Conservation (phyloP, 140 eudicot genomes). For the Flaveria floridana region DNA sequence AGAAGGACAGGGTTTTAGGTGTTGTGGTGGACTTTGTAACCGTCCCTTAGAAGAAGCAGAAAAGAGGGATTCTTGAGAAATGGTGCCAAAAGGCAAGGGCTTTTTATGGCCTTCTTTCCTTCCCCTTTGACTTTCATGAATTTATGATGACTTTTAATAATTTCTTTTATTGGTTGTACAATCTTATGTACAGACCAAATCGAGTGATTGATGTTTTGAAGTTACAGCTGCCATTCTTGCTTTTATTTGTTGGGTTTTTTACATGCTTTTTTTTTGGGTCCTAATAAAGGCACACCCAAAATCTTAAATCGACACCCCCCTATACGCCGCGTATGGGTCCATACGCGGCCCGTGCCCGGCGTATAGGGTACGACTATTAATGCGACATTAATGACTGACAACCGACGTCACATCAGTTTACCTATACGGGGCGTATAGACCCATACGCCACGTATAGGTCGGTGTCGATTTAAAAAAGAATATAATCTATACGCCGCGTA, state of each 20-base stretch:
- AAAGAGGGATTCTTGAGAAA: slow-evolving; percentile 24
- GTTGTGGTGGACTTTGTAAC: slow-evolving; percentile 36
- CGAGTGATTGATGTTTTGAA: slow-evolving; percentile 24
- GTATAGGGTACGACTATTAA: too few species aligned
- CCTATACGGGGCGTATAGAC: too few species aligned
- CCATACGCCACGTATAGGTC: too few species aligned
- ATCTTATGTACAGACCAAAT: slow-evolving; percentile 33
- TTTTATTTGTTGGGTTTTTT: not conserved
- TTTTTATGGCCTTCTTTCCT: slow-evolving; percentile 26
- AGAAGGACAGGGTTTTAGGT: slow-evolving; percentile 41
- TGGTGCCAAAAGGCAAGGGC: slow-evolving; percentile 43
- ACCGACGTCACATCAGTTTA: too few species aligned
- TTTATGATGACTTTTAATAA: slow-evolving; percentile 37
- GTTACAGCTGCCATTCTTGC: slow-evolving; percentile 20
- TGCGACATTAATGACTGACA: too few species aligned
- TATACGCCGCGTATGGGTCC: too few species aligned
- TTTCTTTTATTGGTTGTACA: slow-evolving; percentile 22
- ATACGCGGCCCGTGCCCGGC: too few species aligned
- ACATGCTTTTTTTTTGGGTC: too few species aligned
- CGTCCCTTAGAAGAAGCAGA: slow-evolving; percentile 24
- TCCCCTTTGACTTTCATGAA: slow-evolving; percentile 45
- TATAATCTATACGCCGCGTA: too few species aligned
- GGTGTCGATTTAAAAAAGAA: too few species aligned
- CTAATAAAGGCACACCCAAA: too few species aligned
- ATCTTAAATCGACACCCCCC: too few species aligned